Base-by-base conservation (phyloP, 768 basidiomycete species). In the Cytidiella melzeri region DNA sequence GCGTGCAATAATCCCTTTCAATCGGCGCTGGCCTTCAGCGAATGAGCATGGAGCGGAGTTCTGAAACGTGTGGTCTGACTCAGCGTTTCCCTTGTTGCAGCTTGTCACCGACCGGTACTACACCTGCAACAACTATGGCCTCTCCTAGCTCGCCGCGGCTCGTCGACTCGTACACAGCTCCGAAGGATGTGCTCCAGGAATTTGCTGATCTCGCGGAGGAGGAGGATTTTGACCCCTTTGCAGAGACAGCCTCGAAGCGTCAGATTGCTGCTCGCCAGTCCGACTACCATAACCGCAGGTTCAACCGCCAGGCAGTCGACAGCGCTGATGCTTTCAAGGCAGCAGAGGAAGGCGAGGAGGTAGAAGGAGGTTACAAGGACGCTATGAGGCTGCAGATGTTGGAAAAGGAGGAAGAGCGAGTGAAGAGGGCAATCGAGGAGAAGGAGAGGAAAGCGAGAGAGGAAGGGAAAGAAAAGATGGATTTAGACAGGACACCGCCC, bases 231-330 rank as follows among this genome's bases (percentile, higher is more conserved):
- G 90, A 94, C 65, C 90, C 89, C 19, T 92, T 92, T 61, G 90
- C 89, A 44, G 92, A 94, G 70, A 94, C 92, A 11, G 89, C 93
- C 43, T 87, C 84, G 48, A 84, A 89, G 61, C 88, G 90, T 52
- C 95, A 97, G 73, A 91, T 98, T 63, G 90, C 94, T 20, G 76
- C 88, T 34, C 80, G 95, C 44, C 92, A 97, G 71, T 87, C 84
- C 44, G 95, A 96, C 64, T 99, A 98, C 63, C 95, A 98, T 64
- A 83, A 87, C 61, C 81, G 93, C 50, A 81, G 93, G 37, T 97
- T 97, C 66, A 80, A 79, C 59, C 84, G 96, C 43, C 79, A 84
- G 51, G 86, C 84, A 24, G 79, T 85, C 53, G 87, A 87, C 37
- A 87, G 90, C 47, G 79, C 77, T 7, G 88, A 92, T 68, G 89